These are phyloP conservation scores for Cutaneotrichosporon sp. DNA, from an alignment of 1,284 basidiomycete species.

Conservation along the genomic window DNA sequence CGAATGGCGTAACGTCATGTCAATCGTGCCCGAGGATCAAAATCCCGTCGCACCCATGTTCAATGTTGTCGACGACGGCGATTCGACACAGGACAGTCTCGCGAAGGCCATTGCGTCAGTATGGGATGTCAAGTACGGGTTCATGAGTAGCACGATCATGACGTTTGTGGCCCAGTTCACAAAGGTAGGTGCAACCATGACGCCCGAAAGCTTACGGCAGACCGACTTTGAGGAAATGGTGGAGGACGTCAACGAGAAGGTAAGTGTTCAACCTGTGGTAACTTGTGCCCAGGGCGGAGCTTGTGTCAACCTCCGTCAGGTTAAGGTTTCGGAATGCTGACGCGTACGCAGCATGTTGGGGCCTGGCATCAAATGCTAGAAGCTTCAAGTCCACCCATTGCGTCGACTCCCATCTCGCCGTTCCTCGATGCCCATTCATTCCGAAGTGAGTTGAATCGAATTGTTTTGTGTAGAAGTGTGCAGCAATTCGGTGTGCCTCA, in stretches of 20 bases:
- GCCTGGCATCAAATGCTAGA: slow-evolving; percentile 80
- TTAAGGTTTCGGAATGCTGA: slow-evolving; percentile 30
- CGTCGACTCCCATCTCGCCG: slow-evolving; percentile 69
- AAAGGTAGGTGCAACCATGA: slow-evolving; percentile 20
- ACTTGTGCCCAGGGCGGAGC: neutral
- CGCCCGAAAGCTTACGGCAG: slow-evolving; percentile 1
- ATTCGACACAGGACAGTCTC: slow-evolving; percentile 69
- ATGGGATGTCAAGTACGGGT: slow-evolving; percentile 80
- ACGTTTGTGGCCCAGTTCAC: slow-evolving; percentile 50
- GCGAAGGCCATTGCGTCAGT: slow-evolving; percentile 65
- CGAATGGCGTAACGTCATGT: slow-evolving; percentile 34
- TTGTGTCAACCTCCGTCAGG: neutral
- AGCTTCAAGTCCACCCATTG: slow-evolving; percentile 66
- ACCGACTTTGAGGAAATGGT: slow-evolving; percentile 19
- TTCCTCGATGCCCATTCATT: slow-evolving; percentile 70
- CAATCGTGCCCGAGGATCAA: slow-evolving; percentile 55
- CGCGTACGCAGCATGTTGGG: slow-evolving; percentile 60
- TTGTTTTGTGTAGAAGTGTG: too few relatives aligned
- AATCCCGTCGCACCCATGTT: slow-evolving; percentile 68
- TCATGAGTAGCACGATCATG: slow-evolving; percentile 68
- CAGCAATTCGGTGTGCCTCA: too few relatives aligned
- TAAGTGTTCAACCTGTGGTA: neutral
- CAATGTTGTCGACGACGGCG: slow-evolving; percentile 76
- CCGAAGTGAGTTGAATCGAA: slow-evolving; percentile 40
- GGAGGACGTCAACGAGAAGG: slow-evolving; percentile 20